A percentile compares a stretch with the other conserved stretches of the same genome.
Evolutionary conservation across 805 yeast genomes (phyloP).

Genomic region (Yarrowia sp.): DNA sequence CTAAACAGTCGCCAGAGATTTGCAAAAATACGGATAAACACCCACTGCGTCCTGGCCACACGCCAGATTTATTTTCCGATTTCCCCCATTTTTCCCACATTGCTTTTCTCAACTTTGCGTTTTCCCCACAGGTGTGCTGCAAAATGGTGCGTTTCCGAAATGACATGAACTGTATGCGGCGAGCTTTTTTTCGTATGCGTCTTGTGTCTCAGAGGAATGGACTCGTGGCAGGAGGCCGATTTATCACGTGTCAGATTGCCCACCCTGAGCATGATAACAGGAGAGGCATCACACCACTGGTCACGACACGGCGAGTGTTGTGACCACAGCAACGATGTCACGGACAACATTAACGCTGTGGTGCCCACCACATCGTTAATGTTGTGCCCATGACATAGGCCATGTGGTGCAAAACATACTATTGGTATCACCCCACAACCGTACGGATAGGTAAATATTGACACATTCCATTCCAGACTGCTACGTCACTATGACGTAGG

Average conservation of each 20-base stretch:
- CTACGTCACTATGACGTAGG: too few relatives aligned
- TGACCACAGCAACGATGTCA: not conserved
- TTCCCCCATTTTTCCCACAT: not conserved
- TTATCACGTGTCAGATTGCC: constrained; percentile 16
- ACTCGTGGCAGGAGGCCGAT: constrained; percentile 2
- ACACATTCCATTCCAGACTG: too few relatives aligned
- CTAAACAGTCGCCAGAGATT: too few relatives aligned
- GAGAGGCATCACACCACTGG: not conserved
- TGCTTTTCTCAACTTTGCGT: constrained; percentile 9
- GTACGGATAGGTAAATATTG: too few relatives aligned
- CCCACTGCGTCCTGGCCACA: not conserved
- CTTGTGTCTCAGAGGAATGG: constrained; percentile 4
- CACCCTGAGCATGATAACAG: not conserved
- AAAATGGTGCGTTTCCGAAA: constrained; percentile 31
- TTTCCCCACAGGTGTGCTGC: constrained; percentile 8
- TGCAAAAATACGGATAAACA: not conserved
- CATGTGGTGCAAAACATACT: too few relatives aligned
- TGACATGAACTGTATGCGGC: constrained; percentile 14
- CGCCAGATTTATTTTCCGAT: not conserved
- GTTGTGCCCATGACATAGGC: too few relatives aligned
- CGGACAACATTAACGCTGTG: too few relatives aligned
- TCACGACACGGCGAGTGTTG: not conserved
- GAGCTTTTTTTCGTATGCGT: not conserved
- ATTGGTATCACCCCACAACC: too few relatives aligned
- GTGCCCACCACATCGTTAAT: too few relatives aligned